These are phyloP conservation scores for Trichoderma oligosporum DNA, from an alignment of 2,329 filamentous ascomycete species.

Conservation along the genomic window DNA sequence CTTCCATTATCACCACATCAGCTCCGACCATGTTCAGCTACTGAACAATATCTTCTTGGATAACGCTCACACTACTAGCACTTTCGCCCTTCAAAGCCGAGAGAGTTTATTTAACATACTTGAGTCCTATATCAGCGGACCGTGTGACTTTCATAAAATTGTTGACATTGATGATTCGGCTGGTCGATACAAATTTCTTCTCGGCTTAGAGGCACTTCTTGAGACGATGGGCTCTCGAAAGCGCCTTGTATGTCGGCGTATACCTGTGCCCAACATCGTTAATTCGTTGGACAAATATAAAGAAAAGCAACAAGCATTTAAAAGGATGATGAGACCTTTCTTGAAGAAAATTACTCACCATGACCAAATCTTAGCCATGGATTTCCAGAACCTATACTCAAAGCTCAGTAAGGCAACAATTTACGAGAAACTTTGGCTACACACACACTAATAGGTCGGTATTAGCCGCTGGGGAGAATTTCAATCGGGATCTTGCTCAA, in stretches of 20 bases:
- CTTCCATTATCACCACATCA: background rate
- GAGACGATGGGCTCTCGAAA: background rate
- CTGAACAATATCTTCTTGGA: background rate
- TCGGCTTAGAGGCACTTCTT: background rate
- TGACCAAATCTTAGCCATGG: background rate
- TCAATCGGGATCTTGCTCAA: background rate
- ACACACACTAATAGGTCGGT: background rate
- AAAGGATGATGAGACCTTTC: background rate
- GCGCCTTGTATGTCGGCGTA: background rate
- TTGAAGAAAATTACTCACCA: background rate
- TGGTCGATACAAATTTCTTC: background rate
- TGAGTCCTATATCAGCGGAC: background rate
- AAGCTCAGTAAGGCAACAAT: background rate
- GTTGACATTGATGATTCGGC: background rate
- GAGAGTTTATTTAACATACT: background rate
- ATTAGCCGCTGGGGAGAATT: accelerated
- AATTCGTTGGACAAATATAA: background rate
- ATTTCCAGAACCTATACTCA: background rate
- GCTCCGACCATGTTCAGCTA: background rate
- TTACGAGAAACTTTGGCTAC: background rate
- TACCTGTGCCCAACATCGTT: background rate
- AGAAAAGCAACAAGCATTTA: background rate
- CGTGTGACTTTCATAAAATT: background rate
- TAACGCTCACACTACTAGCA: accelerated
- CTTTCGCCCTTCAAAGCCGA: background rate